Base-by-base conservation (phyloP, 1,139 yeast species). In the Arxiozyma slooffiae region DNA sequence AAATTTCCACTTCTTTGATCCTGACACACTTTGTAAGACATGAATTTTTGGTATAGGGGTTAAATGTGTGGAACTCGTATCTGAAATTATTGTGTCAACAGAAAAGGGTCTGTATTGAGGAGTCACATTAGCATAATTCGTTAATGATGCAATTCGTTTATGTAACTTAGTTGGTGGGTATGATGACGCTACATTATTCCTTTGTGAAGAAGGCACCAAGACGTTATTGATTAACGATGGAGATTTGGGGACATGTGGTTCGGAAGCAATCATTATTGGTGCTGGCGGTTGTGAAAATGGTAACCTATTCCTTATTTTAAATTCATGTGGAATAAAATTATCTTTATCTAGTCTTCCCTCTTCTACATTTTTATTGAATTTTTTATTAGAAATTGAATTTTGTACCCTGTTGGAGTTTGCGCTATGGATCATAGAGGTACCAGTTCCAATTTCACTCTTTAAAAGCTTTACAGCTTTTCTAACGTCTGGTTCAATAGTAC, bases 391-490 rank as follows among this genome's bases (percentile, higher is more conserved):
- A n/a, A 45, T 18, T 39, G 7, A 24, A 38, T 4, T 20, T 30
- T 24, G 24, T 24, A 23, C n/a, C 24, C 16, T 20, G n/a, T 16
- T 22, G 11, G 24, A 20, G 9, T 21, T 38, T 21, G 26, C 26
- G 23, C 44, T 21, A 38, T 46, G 44, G 37, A 44, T 43, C 26
- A 44, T 38, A 16, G 54, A 21, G 17, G 9, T 43, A 17, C 23
- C 39, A 9, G 47, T 37, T 38, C 40, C 41, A 48, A 56, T 55
- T 26, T 58, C 60, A 23, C 48, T 47, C 41, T 50, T 56, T 21
- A 59, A 48, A 2, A 59, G 46, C 38, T 53, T 43, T 1, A 56
- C 57, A 7, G 63, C 63, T 44, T 58, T 53, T 43, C 57, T 58
- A 20, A 60, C 53, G 21, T 52, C 53, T 9, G 63, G 60, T 23